A percentile compares a stretch with the other conserved stretches of the same genome.
phyloP scores from a whole-genome alignment of 2,329 filamentous ascomycete genomes.

The Chlorencoelia australis region DNA sequence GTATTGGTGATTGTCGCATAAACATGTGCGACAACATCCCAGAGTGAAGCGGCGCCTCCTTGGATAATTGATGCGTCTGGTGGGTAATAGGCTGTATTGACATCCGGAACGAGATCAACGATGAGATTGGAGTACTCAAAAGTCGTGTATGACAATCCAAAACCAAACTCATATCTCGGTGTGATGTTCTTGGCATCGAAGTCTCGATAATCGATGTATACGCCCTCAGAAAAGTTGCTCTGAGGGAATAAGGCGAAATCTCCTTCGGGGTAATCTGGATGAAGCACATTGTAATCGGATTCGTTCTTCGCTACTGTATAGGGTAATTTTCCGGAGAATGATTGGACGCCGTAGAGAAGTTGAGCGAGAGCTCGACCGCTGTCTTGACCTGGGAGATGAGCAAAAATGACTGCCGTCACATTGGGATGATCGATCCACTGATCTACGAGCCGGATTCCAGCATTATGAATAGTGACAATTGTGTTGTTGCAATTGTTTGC shows the following conservation, averaged over 20 bases:
- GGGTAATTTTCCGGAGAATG: conserved; percentile 42
- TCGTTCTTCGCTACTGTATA: conserved; percentile 55
- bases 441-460: conserved; percentile 48
- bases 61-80: conserved; percentile 14
- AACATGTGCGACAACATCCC: conserved; percentile 40
- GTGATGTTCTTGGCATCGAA: conserved; percentile 33
- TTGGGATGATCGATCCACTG: conserved; percentile 48
- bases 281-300: conserved; percentile 36
- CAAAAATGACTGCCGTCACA: conserved; percentile 52
- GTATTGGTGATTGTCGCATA: conserved; percentile 42
- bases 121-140: conserved; percentile 40
- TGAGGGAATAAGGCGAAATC: conserved; percentile 41
- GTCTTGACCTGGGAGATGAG: conserved; percentile 51
- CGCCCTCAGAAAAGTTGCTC: conserved; percentile 37
- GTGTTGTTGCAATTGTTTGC: conserved; percentile 45
- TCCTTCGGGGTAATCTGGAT: conserved; percentile 33
- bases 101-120: conserved; percentile 31
- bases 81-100: not conserved
- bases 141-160: conserved; percentile 45
- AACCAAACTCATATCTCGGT: conserved; percentile 31
- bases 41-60: conserved; percentile 45
- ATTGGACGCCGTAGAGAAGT: conserved; percentile 49
- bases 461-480: conserved; percentile 54
- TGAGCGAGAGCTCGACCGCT: conserved; percentile 50
- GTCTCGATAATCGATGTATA: conserved; percentile 41